These are phyloP conservation scores for Euphorbia tirucalli DNA, from an alignment of 345 rosid species.

Conservation along the genomic window DNA sequence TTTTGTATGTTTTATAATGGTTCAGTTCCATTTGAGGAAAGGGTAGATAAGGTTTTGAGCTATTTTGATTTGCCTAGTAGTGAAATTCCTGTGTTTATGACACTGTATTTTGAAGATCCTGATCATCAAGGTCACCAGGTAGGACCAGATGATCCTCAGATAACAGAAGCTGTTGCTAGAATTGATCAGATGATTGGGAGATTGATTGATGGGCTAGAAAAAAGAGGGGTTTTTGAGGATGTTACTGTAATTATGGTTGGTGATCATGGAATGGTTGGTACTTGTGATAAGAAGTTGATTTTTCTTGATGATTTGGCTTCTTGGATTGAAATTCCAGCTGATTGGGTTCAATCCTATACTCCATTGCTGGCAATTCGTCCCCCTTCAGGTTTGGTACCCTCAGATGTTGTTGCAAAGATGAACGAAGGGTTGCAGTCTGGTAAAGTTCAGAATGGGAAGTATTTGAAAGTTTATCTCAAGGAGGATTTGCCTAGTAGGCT, in stretches of 20 bases:
- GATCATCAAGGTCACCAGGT: slow-evolving; percentile 96
- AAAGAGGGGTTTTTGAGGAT: slow-evolving; percentile 83
- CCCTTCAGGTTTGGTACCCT: slow-evolving; percentile 37
- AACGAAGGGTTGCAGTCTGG: slow-evolving; percentile 70
- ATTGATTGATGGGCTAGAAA: slow-evolving; percentile 68
- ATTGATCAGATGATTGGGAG: slow-evolving; percentile 76
- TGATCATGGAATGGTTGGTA: slow-evolving; percentile 97
- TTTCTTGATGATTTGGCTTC: slow-evolving; percentile 71
- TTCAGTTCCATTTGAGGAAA: slow-evolving; percentile 78
- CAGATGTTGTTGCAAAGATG: slow-evolving; percentile 70
- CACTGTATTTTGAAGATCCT: slow-evolving; percentile 90
- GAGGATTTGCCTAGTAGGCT: slow-evolving; percentile 80
- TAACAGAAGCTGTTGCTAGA: slow-evolving; percentile 74
- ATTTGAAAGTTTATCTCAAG: slow-evolving; percentile 74
- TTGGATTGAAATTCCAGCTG: slow-evolving; percentile 59
- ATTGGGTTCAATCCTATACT: slow-evolving; percentile 70
- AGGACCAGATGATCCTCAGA: slow-evolving; percentile 83
- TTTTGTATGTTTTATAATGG: slow-evolving; percentile 62
- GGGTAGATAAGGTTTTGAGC: slow-evolving; percentile 71
- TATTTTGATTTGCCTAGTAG: slow-evolving; percentile 67
- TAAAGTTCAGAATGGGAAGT: slow-evolving; percentile 69
- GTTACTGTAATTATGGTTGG: slow-evolving; percentile 84
- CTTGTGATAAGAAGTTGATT: slow-evolving; percentile 78
- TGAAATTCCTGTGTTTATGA: slow-evolving; percentile 77
- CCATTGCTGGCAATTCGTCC: slow-evolving; percentile 84